phyloP scores from a whole-genome alignment of 495 filamentous ascomycete genomes.

The Neurospora sp. region DNA sequence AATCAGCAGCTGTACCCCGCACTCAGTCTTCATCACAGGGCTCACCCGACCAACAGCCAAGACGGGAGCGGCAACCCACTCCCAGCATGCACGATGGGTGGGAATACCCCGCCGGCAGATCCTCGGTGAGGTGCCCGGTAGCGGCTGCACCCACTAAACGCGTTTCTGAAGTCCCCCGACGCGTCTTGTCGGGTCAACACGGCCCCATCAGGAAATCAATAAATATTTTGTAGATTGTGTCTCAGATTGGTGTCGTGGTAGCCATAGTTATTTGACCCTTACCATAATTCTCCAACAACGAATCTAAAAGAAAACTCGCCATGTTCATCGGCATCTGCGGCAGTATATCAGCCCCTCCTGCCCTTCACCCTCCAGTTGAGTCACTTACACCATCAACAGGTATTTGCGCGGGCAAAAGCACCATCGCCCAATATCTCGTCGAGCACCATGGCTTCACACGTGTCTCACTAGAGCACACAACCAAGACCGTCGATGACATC shows the following conservation, averaged over 20 bases:
- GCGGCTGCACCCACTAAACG: not conserved
- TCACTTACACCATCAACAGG: slow-evolving; percentile 37
- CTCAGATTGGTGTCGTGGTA: not conserved
- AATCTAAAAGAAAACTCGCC: slow-evolving; percentile 5
- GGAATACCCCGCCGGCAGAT: not conserved
- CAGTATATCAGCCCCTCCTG: slow-evolving; percentile 41
- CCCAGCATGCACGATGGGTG: not conserved
- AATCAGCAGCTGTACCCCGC: not conserved
- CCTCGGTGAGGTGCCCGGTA: not conserved
- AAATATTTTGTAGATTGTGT: not conserved
- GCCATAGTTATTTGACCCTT: not conserved
- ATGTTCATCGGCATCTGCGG: slow-evolving; percentile 96
- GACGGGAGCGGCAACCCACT: not conserved
- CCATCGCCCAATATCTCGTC: slow-evolving; percentile 74
- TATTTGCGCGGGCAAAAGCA: slow-evolving; percentile 82
- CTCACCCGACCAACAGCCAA: not conserved
- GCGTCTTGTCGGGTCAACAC: not conserved
- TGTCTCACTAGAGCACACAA: slow-evolving; percentile 30
- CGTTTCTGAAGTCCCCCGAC: not conserved
- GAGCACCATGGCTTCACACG: slow-evolving; percentile 63
- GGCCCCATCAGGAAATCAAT: not conserved
- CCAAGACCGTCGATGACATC: slow-evolving; percentile 6
- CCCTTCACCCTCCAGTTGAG: slow-evolving; percentile 8
- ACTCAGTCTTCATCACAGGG: not conserved
- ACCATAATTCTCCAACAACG: not conserved